A percentile compares a stretch with the other conserved stretches of the same genome.
Evolutionary conservation across 1,284 basidiomycete genomes (phyloP).

Genomic region (Ustilago cynodontis): DNA sequence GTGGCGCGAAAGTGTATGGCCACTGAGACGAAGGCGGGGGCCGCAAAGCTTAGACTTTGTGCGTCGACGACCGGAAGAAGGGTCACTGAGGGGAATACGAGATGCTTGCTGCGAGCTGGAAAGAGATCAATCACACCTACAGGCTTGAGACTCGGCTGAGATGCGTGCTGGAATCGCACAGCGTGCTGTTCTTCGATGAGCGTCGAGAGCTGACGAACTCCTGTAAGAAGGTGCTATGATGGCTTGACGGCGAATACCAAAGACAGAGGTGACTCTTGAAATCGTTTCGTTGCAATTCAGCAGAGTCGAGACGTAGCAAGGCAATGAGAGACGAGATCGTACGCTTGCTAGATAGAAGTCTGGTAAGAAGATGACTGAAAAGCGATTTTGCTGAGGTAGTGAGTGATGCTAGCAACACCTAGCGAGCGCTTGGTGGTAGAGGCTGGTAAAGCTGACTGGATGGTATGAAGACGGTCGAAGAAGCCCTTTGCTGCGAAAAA

Average conservation of each 20-base stretch:
- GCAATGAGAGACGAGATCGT: too few species aligned
- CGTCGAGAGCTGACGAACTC: too few species aligned
- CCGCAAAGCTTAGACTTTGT: constrained; percentile 9
- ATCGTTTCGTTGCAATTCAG: too few species aligned
- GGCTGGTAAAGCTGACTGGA: not conserved
- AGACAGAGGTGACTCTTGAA: too few species aligned
- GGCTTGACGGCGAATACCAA: too few species aligned
- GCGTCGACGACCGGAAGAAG: constrained; percentile 9
- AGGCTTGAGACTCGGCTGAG: too few species aligned
- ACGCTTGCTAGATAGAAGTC: not conserved
- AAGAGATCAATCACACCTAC: not conserved
- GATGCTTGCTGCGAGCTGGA: not conserved
- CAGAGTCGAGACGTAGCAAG: too few species aligned
- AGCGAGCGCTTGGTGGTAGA: not conserved
- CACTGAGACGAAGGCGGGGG: not conserved
- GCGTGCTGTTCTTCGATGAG: too few species aligned
- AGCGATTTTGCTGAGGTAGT: not conserved
- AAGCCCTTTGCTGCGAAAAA: not conserved
- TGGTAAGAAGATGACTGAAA: not conserved
- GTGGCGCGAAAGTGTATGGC: constrained; percentile 1
- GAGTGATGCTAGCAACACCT: too few species aligned
- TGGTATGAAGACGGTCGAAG: not conserved
- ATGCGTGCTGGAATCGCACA: too few species aligned
- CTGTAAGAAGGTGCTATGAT: too few species aligned
- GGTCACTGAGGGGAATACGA: not conserved